These are phyloP conservation scores for Paramarasmius palmivorus DNA, from an alignment of 1,284 basidiomycete species.

Conservation along the genomic window DNA sequence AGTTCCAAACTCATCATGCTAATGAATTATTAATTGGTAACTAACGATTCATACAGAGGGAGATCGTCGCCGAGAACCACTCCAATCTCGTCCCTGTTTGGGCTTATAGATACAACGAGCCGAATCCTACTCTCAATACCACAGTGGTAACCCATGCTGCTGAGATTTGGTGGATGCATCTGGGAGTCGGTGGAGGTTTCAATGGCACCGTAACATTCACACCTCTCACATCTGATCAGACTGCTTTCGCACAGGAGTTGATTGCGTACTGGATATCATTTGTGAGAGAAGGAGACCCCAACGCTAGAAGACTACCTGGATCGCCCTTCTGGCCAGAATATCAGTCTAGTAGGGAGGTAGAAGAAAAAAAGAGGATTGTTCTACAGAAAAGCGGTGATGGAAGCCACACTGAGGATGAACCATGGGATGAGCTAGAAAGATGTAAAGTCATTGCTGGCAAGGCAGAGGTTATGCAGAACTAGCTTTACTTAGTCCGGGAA, in stretches of 20 bases:
- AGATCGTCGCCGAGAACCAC: constrained; percentile 44
- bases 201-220: constrained; percentile 46
- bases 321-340: constrained; percentile 46
- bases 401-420: too few species aligned
- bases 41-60: constrained; percentile 30
- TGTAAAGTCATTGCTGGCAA: too few species aligned
- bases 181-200: constrained; percentile 20
- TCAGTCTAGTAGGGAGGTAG: constrained; percentile 12
- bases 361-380: constrained; percentile 35
- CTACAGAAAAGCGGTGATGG: too few species aligned
- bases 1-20: constrained; percentile 20
- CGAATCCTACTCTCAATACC: constrained; percentile 39
- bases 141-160: constrained; percentile 46
- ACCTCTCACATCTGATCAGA: constrained; percentile 38
- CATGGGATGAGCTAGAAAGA: too few species aligned
- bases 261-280: constrained; percentile 65
- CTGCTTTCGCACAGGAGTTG: constrained; percentile 50
- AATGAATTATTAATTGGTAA: not conserved
- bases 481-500: too few species aligned
- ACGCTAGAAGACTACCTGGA: constrained; percentile 45
- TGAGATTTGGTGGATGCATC: constrained; percentile 66
- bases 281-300: constrained; percentile 51
- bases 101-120: constrained; percentile 41
- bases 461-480: too few species aligned
- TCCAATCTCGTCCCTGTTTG: constrained; percentile 23